Percentiles rank a stretch among this genome's conserved stretches.
These are phyloP conservation scores for Cladosporium oxysporum DNA, from an alignment of 2,329 filamentous ascomycete species.

Conservation along the genomic window DNA sequence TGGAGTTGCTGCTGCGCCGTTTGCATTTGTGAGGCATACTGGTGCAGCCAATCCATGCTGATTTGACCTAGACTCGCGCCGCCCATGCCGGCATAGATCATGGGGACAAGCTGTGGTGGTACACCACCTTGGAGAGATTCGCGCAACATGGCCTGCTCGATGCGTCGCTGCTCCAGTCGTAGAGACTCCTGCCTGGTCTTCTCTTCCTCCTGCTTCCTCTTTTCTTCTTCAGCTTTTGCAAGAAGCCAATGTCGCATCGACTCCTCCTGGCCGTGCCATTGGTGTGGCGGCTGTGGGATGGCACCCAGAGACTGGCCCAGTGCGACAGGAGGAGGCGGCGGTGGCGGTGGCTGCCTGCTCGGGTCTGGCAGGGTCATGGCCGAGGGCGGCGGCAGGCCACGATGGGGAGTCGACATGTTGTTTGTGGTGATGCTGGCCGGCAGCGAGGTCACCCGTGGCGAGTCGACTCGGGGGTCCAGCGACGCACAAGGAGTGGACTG, in stretches of 20 bases:
- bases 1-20: constrained; percentile 39
- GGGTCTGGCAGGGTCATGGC: constrained; percentile 55
- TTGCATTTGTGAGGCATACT: constrained; percentile 51
- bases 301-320: constrained; percentile 38
- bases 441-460: constrained; percentile 41
- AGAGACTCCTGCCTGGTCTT: constrained; percentile 54
- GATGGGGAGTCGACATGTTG: constrained; percentile 54
- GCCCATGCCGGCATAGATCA: constrained; percentile 56
- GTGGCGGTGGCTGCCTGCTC: constrained; percentile 37
- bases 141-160: constrained; percentile 55
- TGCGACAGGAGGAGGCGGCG: constrained; percentile 32
- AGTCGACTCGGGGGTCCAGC: constrained; percentile 39
- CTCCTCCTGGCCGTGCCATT: constrained; percentile 54
- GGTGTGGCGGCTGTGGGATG: constrained; percentile 42
- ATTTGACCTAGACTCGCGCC: constrained; percentile 50
- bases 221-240: constrained; percentile 55
- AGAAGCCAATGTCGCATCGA: constrained; percentile 54
- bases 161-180: constrained; percentile 53
- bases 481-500: constrained; percentile 32
- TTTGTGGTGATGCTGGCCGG: constrained; percentile 40
- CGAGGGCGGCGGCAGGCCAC: constrained; percentile 55
- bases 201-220: constrained; percentile 56
- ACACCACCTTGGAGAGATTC: constrained; percentile 55
- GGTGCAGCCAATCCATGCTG: constrained; percentile 53
- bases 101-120: constrained; percentile 54